These are phyloP conservation scores for Mortierella sp. DNA, from an alignment of 371 early-diverging fungal genomes.

Conservation along the genomic window DNA sequence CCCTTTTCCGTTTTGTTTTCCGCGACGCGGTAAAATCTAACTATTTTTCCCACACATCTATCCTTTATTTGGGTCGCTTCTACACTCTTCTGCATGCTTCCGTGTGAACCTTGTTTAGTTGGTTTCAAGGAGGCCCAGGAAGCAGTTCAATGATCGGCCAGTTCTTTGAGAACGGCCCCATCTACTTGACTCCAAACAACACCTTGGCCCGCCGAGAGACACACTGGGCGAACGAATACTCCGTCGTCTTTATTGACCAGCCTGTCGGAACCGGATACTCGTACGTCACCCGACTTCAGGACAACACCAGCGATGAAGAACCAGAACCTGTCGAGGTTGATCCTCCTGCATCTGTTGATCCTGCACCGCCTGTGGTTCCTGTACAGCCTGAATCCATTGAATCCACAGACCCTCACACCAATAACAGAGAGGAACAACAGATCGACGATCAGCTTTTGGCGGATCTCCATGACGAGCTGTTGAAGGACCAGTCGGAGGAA, in stretches of 20 bases:
- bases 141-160: slow-evolving; percentile 74
- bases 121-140: slow-evolving; percentile 80
- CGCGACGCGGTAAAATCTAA: no score
- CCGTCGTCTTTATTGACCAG: slow-evolving; percentile 75
- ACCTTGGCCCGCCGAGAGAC: slow-evolving; percentile 48
- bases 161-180: slow-evolving; percentile 68
- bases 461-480: slow-evolving; percentile 16
- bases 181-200: slow-evolving; percentile 50
- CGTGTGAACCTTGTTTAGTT: slow-evolving; percentile 29
- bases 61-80: neutral
- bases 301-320: slow-evolving; percentile 1
- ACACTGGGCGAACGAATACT: slow-evolving; percentile 65
- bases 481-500: slow-evolving; percentile 26
- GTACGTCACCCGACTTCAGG: slow-evolving; percentile 34
- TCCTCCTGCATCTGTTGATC: neutral
- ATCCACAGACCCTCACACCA: neutral
- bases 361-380: neutral
- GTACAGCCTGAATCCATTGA: no score
- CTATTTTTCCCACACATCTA: neutral
- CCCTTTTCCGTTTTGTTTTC: neutral
- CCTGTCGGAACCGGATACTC: slow-evolving; percentile 77
- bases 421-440: slow-evolving; percentile 8
- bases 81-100: neutral
- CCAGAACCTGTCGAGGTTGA: neutral
- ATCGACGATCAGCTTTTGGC: neutral